phyloP scores from a whole-genome alignment of 1,284 basidiomycete species.

The Cutaneotrichosporon cavernicola region DNA sequence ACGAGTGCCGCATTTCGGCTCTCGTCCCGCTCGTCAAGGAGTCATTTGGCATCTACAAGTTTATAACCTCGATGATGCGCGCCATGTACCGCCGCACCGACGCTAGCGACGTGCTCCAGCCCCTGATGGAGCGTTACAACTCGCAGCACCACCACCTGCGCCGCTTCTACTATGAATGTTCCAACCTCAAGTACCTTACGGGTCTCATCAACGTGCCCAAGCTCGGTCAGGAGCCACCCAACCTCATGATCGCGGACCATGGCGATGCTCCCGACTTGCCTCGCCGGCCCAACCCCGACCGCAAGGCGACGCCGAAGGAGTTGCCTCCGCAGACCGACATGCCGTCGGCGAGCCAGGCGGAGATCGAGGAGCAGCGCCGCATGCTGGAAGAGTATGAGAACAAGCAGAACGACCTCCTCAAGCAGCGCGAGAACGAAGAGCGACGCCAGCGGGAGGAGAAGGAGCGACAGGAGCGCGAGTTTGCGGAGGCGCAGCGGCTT shows the following conservation, averaged over 20 bases:
- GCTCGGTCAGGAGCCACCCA: constrained; percentile 92
- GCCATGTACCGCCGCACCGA: constrained; percentile 92
- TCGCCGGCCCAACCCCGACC: constrained; percentile 68
- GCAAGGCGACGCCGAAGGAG: constrained; percentile 60
- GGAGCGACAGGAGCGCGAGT: constrained; percentile 79
- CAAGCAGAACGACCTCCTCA: constrained; percentile 78
- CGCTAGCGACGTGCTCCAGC: constrained; percentile 79
- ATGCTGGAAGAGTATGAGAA: constrained; percentile 97
- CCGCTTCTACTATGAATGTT: constrained; percentile 97
- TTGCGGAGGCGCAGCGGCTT: constrained; percentile 62
- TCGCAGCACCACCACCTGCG: constrained; percentile 85
- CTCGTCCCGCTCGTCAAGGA: constrained; percentile 94
- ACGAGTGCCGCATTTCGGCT: constrained; percentile 91
- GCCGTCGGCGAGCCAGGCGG: constrained; percentile 69
- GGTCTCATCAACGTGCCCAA: constrained; percentile 95
- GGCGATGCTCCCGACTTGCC: constrained; percentile 82
- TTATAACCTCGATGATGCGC: constrained; percentile 94
- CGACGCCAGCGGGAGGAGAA: constrained; percentile 73
- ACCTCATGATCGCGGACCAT: constrained; percentile 58
- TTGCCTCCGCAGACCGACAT: constrained; percentile 59
- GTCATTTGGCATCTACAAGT: constrained; percentile 94
- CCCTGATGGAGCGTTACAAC: constrained; percentile 77
- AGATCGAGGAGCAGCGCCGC: constrained; percentile 88
- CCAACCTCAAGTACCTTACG: constrained; percentile 92
- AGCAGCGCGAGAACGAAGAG: constrained; percentile 80